Base-by-base conservation (phyloP, 2,329 filamentous ascomycete species). In the Fusarium denticulatum region DNA sequence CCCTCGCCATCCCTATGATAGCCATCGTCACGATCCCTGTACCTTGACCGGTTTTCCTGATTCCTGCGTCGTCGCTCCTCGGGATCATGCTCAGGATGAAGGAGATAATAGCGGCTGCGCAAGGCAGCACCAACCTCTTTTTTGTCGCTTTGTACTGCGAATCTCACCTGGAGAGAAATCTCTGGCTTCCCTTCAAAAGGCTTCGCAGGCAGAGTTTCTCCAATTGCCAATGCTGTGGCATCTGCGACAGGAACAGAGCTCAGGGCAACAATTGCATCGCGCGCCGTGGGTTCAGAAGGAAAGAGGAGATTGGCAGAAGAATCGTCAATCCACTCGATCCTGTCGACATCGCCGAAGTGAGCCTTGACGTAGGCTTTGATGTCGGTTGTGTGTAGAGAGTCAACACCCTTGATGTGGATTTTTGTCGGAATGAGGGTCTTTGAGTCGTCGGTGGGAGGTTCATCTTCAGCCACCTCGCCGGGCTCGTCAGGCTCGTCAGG, bases 311-410 rank as follows among this genome's bases (percentile, higher is more conserved):
- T 98, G 71, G 94, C 94, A 0, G 94, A 96, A 12, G 90, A 91
- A 82, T 99, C 96, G 81, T 98, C 94, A 74, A 99, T 94, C 96
- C 96, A 99, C 83, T 98, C 95, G 72, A 98, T 86, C 69, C 89
- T 88, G 63, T 88, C 85, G 64, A 91, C 85, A 20, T 82, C 80
- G 40, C 86, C 84, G 78, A 89, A 94, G 81, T 96, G 89, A 71
- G 93, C 88, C 53, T 86, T 83, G 14, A 94, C 89, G 77, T 95
- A 98, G 67, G 88, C 86, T 76, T 93, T 92, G 76, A 98, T 92
- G 72, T 97, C 91, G 62, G 90, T 88, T 34, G 95, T 95, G 37
- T 92, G 94, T 80, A 98, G 86, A 47, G 92, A 90, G 79, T 97
- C 93, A 7, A 98, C 88, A 26, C 96, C 96, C 67, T 91, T 90